Conservation (phyloP, 192 early-diverging fungal genomes). For the Spizellomyces punctatus region DNA sequence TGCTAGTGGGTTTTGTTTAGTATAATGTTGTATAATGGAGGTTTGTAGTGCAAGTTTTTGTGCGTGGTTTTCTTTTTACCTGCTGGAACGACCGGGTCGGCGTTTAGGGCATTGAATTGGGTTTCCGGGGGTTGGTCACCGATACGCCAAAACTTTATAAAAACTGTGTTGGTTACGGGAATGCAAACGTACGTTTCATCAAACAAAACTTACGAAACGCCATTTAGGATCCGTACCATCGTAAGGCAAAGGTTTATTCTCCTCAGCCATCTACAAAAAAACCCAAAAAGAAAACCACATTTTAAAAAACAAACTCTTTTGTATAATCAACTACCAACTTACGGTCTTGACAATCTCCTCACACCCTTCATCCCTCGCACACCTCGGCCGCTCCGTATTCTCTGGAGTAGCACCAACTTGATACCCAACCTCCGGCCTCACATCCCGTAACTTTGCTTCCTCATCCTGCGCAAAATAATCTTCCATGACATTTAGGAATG, state of each 20-base stretch:
- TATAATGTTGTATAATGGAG: not conserved
- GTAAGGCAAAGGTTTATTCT: conserved; percentile 59
- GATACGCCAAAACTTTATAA: conserved; percentile 59
- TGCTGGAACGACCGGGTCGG: conserved; percentile 64
- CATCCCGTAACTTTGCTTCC: conserved; percentile 65
- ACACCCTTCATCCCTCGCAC: conserved; percentile 62
- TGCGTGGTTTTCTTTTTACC: conserved; percentile 30
- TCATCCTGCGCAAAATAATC: conserved; percentile 68
- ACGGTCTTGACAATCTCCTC: conserved; percentile 51
- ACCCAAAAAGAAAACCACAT: not conserved
- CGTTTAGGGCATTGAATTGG: conserved; percentile 63
- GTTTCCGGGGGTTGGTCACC: conserved; percentile 58
- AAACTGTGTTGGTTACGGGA: too few relatives aligned
- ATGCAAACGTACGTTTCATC: not conserved
- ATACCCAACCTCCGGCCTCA: conserved; percentile 57
- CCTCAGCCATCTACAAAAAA: conserved; percentile 43
- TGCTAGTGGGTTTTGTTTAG: conserved; percentile 22
- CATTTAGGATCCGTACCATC: conserved; percentile 69
- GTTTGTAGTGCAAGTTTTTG: too few relatives aligned
- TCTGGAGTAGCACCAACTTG: conserved; percentile 67
- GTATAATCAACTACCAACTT: too few relatives aligned
- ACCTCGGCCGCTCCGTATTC: conserved; percentile 67
- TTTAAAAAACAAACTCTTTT: not conserved
- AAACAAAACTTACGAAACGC: conserved; percentile 51
- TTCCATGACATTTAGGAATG: conserved; percentile 67